These are phyloP conservation scores for Scedosporium dehoogii DNA, from an alignment of 2,329 filamentous ascomycete species.

Conservation along the genomic window DNA sequence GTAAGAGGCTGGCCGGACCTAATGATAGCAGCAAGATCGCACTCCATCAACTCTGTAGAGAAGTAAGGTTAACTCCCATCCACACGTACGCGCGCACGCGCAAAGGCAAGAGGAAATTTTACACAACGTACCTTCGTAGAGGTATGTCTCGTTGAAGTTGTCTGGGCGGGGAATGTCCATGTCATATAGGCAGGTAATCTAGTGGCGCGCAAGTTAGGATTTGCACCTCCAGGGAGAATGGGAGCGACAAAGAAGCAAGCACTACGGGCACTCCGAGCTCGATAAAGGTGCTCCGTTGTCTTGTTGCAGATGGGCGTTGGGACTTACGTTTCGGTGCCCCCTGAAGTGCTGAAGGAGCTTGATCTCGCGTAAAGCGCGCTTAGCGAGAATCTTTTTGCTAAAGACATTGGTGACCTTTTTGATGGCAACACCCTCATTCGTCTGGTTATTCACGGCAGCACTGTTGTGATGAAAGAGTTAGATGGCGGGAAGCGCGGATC, in stretches of 20 bases:
- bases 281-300: neutral
- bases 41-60: slow-evolving; percentile 87
- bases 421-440: slow-evolving; percentile 89
- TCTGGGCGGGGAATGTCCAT: slow-evolving; percentile 98
- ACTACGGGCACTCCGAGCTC: neutral
- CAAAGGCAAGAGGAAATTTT: neutral
- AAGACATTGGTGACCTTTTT: slow-evolving; percentile 99
- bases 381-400: slow-evolving; percentile 98
- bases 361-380: slow-evolving; percentile 95
- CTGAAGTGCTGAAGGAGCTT: slow-evolving; percentile 98
- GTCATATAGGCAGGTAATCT: slow-evolving; percentile 98
- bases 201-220: neutral
- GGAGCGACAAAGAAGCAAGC: too few species aligned
- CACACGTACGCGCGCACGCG: too few species aligned
- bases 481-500: neutral
- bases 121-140: slow-evolving; percentile 73
- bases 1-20: slow-evolving; percentile 93
- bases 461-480: slow-evolving; percentile 32
- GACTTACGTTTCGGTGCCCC: slow-evolving; percentile 70
- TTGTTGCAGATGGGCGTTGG: neutral
- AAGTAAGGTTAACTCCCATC: too few species aligned
- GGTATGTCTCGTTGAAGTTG: slow-evolving; percentile 98
- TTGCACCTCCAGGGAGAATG: too few species aligned
- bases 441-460: slow-evolving; percentile 85
- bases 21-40: slow-evolving; percentile 95